Base-by-base conservation (phyloP, 768 basidiomycete species). In the Leccinum pellstonianum region DNA sequence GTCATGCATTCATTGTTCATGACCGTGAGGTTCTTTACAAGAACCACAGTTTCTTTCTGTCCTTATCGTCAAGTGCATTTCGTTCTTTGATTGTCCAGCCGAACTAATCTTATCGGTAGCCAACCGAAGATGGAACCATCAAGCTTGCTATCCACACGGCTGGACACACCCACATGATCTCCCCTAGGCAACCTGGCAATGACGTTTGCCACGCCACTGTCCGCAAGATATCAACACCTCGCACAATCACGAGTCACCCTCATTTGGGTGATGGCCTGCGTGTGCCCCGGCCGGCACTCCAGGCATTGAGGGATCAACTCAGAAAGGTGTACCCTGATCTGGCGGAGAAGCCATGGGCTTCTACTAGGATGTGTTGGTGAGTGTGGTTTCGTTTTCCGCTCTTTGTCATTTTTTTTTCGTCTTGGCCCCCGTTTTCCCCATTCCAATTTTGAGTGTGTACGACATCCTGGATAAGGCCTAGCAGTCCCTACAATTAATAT, bases 331-430 rank as follows among this genome's bases (percentile, higher is more conserved):
- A 90, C 74, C 96, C 95, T 25, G 84, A 84, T 53, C 79, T 98
- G 49, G 89, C 85, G 5, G 75, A 84, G 64, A 89, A 86, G 71
- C 82, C 89, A 0, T 90, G 94, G 68, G 69, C 75, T 31, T 77
- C 77, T 7, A 95, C 94, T 11, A 77, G 95, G 60, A 73, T 98
- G 62, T 98, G 95, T 76, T 98, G 95, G 95, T 92, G 69, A 70
- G 49, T n/a, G 83, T 71, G 10, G 11, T 10, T 38, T 58, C 14
- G 14, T 33, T 54, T 31, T 11, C 33, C 23, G 15, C 14, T 38
- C 2, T 12, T 27, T 31, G 12, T 52, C 25, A 7, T 43, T 51
- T 2, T 57, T 47, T 7, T 54, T 12, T 29, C 17, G 35, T 11
- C 29, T 48, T 48, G 14, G 35, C 8, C 37, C 48, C 19, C 15